Conservation (phyloP, 1,284 basidiomycete genomes). For the Trametes polyzona region DNA sequence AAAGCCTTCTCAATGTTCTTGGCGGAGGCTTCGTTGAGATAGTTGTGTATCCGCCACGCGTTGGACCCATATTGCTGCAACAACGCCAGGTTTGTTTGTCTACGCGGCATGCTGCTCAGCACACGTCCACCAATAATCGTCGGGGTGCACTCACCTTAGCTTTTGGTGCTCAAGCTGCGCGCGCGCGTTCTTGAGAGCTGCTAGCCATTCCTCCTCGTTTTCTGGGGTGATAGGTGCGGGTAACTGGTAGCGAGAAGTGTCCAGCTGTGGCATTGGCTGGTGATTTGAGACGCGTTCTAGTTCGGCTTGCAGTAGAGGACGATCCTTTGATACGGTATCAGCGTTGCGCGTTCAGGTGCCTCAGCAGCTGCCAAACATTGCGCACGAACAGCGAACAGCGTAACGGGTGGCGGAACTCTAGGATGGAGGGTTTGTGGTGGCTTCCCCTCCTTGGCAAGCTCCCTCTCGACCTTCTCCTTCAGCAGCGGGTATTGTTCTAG, state of each 20-base stretch:
- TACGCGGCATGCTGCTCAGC: slow-evolving; percentile 34
- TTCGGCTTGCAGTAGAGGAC: slow-evolving; percentile 71
- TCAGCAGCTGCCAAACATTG: not conserved
- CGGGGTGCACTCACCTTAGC: slow-evolving; percentile 61
- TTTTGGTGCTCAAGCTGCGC: slow-evolving; percentile 92
- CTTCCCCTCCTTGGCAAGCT: slow-evolving; percentile 70
- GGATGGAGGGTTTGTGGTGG: slow-evolving; percentile 61
- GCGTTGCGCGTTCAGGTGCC: not conserved
- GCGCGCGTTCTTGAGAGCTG: slow-evolving; percentile 78
- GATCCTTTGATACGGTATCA: slow-evolving; percentile 46
- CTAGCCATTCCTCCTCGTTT: slow-evolving; percentile 79
- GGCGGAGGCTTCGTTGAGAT: slow-evolving; percentile 79
- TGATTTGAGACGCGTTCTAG: slow-evolving; percentile 74
- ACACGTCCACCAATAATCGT: not conserved
- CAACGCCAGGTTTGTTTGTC: slow-evolving; percentile 84
- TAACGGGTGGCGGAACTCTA: slow-evolving; percentile 68
- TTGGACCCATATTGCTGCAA: slow-evolving; percentile 89
- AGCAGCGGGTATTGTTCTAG: slow-evolving; percentile 76
- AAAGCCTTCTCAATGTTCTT: slow-evolving; percentile 75
- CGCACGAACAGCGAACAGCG: slow-evolving; percentile 69
- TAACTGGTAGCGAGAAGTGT: slow-evolving; percentile 81
- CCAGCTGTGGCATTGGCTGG: slow-evolving; percentile 74
- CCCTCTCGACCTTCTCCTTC: slow-evolving; percentile 73
- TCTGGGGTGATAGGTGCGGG: slow-evolving; percentile 70
- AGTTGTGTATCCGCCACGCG: slow-evolving; percentile 91